A percentile compares a stretch with the other conserved stretches of the same genome.
These are phyloP conservation scores for Cladosporium oxysporum DNA, from an alignment of 2,329 filamentous ascomycete species.

Conservation along the genomic window DNA sequence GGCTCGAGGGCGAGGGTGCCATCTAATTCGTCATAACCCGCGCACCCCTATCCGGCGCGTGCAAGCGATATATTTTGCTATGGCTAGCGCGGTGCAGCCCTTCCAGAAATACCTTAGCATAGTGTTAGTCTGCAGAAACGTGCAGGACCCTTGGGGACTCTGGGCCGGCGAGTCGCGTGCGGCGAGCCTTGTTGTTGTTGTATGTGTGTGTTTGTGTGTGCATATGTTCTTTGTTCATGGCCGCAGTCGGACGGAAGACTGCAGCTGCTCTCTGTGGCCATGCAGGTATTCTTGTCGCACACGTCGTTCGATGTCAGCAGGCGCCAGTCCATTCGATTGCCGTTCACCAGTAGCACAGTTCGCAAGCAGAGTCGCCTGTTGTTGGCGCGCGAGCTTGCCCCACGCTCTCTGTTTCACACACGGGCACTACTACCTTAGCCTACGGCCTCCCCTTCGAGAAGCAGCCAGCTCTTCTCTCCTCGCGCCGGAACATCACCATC, in stretches of 20 bases:
- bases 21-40: background rate
- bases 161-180: background rate
- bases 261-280: background rate
- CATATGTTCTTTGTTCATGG: background rate
- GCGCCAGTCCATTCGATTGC: background rate
- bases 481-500: background rate
- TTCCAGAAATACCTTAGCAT: background rate
- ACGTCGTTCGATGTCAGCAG: background rate
- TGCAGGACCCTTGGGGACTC: background rate
- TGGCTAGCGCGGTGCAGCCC: background rate
- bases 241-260: background rate
- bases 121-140: conserved; percentile 5
- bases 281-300: background rate
- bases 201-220: background rate
- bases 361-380: background rate
- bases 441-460: background rate
- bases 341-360: background rate
- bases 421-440: background rate
- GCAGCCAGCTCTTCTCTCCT: conserved; percentile 4
- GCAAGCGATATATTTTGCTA: background rate
- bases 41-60: conserved; percentile 4
- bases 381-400: background rate
- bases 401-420: background rate
- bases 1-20: background rate
- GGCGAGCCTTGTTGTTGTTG: background rate